These are phyloP conservation scores for Zygoascus meyerae DNA, from an alignment of 1,139 yeast genomes.

Conservation along the genomic window DNA sequence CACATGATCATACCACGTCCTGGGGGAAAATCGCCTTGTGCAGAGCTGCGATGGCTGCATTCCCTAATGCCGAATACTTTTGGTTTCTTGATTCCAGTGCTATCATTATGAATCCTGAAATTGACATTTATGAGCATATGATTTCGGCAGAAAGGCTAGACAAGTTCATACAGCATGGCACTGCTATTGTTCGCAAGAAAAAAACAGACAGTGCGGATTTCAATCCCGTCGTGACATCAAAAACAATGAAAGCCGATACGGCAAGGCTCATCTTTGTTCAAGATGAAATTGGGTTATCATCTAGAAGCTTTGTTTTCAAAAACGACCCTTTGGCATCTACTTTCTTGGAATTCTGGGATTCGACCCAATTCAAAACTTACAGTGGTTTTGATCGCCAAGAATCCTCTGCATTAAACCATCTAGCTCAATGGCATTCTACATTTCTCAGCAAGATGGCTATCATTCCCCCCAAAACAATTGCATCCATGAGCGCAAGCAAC, in stretches of 20 bases:
- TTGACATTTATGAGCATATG: conserved; percentile 52
- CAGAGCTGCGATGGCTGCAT: conserved; percentile 81
- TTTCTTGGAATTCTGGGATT: conserved; percentile 70
- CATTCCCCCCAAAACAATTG: conserved; percentile 54
- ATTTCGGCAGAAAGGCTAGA: conserved; percentile 52
- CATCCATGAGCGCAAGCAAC: conserved; percentile 15
- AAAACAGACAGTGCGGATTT: conserved; percentile 48
- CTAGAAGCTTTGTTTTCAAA: conserved; percentile 61
- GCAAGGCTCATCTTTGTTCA: conserved; percentile 63
- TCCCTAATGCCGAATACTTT: conserved; percentile 77
- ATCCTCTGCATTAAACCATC: conserved; percentile 62
- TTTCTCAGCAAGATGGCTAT: conserved; percentile 65
- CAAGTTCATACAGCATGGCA: conserved; percentile 56
- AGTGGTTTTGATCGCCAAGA: conserved; percentile 51
- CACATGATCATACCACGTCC: conserved; percentile 25
- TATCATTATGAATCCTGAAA: conserved; percentile 58
- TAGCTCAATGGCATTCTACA: conserved; percentile 90
- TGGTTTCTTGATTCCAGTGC: conserved; percentile 70
- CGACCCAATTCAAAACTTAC: conserved; percentile 61
- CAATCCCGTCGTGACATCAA: background rate
- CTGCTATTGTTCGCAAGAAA: conserved; percentile 45
- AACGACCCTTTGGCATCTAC: conserved; percentile 62
- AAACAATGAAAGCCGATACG: conserved; percentile 35
- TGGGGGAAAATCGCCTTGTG: conserved; percentile 59
- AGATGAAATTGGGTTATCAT: conserved; percentile 51